A percentile compares a stretch with the other conserved stretches of the same genome.
Evolutionary conservation across 352 stramenopile species (phyloP).

Genomic region (Phytophthora lateralis): DNA sequence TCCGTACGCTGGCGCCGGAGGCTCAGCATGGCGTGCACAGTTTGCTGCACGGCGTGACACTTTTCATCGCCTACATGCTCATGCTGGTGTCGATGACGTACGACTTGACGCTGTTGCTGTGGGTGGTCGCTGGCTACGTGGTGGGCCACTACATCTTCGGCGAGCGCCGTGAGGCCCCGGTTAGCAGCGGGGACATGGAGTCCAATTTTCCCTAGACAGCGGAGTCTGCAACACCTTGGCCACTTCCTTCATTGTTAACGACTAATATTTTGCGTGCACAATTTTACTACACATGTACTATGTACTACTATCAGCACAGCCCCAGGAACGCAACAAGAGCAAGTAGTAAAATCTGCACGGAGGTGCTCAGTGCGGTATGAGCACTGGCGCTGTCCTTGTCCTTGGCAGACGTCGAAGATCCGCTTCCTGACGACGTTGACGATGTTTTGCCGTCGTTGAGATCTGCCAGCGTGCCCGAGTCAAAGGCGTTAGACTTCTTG

Average conservation of each 20-base stretch:
- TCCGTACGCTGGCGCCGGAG: conserved; percentile 56
- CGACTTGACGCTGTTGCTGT: conserved; percentile 64
- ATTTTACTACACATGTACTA: conserved; percentile 12
- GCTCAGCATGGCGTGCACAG: conserved; percentile 57
- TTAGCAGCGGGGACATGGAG: conserved; percentile 31
- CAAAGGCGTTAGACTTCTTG: conserved; percentile 49
- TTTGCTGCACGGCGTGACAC: conserved; percentile 62
- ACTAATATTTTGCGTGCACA: conserved; percentile 31
- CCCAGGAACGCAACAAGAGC: conserved; percentile 11
- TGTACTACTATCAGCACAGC: conserved; percentile 11
- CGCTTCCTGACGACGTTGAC: conserved; percentile 6
- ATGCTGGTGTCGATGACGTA: conserved; percentile 88
- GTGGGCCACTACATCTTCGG: conserved; percentile 71
- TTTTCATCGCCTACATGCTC: conserved; percentile 77
- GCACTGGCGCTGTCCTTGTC: conserved; percentile 7
- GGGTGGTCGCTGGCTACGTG: conserved; percentile 63
- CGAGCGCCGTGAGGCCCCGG: conserved; percentile 55
- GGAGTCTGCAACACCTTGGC: conserved; percentile 3
- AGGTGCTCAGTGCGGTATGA: background rate
- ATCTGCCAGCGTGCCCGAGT: conserved; percentile 23
- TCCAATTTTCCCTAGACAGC: conserved; percentile 31
- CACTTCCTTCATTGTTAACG: conserved; percentile 15
- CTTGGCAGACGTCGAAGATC: conserved; percentile 16
- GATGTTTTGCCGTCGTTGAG: conserved; percentile 25
- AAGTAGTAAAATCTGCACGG: conserved; percentile 4